Percentiles rank a stretch among this genome's conserved stretches.
Evolutionary conservation across 305 asterid genomes (phyloP).

Genomic region (Fraxinus velutina): DNA sequence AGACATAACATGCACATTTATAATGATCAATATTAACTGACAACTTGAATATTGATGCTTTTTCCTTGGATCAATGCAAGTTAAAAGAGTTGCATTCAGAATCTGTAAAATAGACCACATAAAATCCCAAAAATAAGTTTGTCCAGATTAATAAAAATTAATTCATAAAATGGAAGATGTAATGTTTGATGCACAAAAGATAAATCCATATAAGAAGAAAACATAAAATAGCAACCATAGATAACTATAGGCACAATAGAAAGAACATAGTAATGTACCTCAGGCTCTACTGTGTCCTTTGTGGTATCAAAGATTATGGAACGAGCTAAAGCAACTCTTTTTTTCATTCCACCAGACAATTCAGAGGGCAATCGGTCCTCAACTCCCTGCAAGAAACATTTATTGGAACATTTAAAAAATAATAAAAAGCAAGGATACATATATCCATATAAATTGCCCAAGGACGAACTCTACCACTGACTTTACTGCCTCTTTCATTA

Average conservation of each 20-base stretch:
- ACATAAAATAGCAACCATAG: not conserved
- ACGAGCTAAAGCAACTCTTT: conserved; percentile 98
- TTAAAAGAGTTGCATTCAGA: not conserved
- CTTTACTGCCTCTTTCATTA: not conserved
- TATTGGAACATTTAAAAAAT: conserved; percentile 16
- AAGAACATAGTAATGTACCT: conserved; percentile 42
- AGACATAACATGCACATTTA: not conserved
- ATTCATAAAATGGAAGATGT: not conserved
- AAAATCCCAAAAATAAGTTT: not conserved
- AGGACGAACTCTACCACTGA: conserved; percentile 19
- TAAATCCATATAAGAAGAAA: not conserved
- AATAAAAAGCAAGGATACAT: not conserved
- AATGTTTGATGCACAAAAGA: not conserved
- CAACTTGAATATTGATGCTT: not conserved
- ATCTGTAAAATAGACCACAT: not conserved
- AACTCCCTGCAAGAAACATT: conserved; percentile 62
- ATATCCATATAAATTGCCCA: conserved; percentile 9
- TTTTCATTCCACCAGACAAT: conserved; percentile 99
- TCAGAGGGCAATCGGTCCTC: conserved; percentile 94
- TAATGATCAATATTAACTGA: not conserved
- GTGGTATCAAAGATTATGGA: conserved; percentile 87
- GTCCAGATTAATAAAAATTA: not conserved
- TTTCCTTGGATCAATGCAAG: conserved; percentile 13
- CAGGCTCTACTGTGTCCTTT: conserved; percentile 78
- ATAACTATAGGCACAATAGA: not conserved